phyloP scores from a whole-genome alignment of 306 rosid genomes.

The Prunus mume region DNA sequence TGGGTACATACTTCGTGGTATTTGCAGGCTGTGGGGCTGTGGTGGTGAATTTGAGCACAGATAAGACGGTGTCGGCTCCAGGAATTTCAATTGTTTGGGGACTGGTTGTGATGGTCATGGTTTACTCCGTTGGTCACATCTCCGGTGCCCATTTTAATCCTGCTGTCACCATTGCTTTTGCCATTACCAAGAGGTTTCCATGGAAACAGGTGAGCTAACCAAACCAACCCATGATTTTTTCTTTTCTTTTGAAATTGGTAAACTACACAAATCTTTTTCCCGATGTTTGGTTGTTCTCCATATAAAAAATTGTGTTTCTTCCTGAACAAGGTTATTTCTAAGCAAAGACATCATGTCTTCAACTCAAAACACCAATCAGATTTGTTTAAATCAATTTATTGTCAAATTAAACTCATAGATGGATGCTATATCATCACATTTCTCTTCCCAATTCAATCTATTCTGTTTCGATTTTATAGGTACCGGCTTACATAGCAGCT shows the following conservation, averaged over 20 bases:
- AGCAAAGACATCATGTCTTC: background rate
- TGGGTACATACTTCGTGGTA: slow-evolving; percentile 78
- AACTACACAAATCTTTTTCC: background rate
- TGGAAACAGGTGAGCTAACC: slow-evolving; percentile 51
- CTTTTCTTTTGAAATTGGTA: background rate
- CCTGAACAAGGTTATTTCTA: background rate
- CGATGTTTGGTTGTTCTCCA: background rate
- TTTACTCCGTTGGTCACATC: slow-evolving; percentile 78
- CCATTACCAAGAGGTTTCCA: slow-evolving; percentile 59
- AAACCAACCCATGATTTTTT: background rate
- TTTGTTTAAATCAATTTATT: background rate
- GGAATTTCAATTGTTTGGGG: slow-evolving; percentile 81
- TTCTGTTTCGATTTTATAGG: slow-evolving; percentile 33
- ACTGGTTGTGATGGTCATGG: slow-evolving; percentile 50
- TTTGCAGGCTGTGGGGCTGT: slow-evolving; percentile 75
- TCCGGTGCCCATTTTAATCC: slow-evolving; percentile 94
- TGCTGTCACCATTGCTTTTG: slow-evolving; percentile 85
- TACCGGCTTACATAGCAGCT: slow-evolving; percentile 57
- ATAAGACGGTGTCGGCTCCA: slow-evolving; percentile 47
- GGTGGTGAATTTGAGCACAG: slow-evolving; percentile 45
- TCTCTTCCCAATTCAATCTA: background rate
- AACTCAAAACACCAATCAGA: background rate
- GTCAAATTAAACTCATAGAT: no score
- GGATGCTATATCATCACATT: background rate
- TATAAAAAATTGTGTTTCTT: background rate